phyloP scores from a whole-genome alignment of 345 rosid species.

The Camelina sativa region DNA sequence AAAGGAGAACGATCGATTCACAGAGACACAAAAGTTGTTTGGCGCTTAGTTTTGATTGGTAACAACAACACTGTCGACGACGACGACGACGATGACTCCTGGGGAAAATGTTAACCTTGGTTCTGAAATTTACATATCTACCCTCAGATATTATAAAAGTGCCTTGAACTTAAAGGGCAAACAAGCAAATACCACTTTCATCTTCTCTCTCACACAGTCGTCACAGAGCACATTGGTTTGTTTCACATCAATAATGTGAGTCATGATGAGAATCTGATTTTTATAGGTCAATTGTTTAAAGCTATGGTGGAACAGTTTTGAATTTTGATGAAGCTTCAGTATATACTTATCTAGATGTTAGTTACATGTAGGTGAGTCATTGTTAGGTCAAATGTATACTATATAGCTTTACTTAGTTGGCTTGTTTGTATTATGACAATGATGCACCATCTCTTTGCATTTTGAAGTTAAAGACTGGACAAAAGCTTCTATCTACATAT shows the following conservation, averaged over 20 bases:
- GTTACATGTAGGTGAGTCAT: neutral
- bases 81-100: neutral
- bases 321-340: neutral
- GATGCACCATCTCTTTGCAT: neutral
- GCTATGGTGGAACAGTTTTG: neutral
- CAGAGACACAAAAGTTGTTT: neutral
- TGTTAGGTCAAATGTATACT: neutral
- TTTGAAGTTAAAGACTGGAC: neutral
- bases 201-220: neutral
- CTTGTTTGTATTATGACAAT: neutral
- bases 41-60: neutral
- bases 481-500: constrained; percentile 13
- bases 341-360: neutral
- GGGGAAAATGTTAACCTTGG: neutral
- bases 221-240: neutral
- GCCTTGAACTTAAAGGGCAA: neutral
- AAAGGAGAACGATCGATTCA: neutral
- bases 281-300: neutral
- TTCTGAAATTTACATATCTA: neutral
- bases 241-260: neutral
- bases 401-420: neutral
- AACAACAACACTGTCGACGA: neutral
- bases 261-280: neutral
- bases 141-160: neutral
- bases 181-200: neutral